Percentiles rank a stretch among this genome's conserved stretches.
Conservation (phyloP, 1,284 basidiomycete species). For the Tylopilus sp. region DNA sequence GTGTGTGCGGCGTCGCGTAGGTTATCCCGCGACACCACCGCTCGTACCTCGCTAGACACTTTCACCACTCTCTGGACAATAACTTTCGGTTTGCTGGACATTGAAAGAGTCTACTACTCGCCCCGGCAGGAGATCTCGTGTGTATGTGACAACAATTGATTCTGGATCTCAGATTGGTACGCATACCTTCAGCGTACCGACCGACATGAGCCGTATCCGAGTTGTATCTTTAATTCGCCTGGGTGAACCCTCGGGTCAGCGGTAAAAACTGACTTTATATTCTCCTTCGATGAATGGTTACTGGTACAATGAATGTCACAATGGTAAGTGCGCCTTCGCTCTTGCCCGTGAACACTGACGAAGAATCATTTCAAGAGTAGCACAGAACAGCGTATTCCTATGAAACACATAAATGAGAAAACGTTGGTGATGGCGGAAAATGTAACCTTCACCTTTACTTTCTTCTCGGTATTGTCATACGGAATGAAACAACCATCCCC, state of each 20-base stretch:
- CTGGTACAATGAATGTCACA: constrained; percentile 9
- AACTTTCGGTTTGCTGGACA: not conserved
- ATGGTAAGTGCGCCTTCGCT: not conserved
- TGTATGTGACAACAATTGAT: not conserved
- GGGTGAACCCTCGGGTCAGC: not conserved
- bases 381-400: constrained; percentile 46
- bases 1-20: constrained; percentile 12
- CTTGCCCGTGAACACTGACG: not conserved
- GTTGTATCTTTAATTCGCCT: too few relatives aligned
- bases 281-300: not conserved
- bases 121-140: too few relatives aligned
- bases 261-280: constrained; percentile 3
- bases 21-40: not conserved
- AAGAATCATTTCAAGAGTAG: constrained; percentile 25
- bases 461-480: constrained; percentile 31
- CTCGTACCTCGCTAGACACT: not conserved
- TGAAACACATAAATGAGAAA: constrained; percentile 8
- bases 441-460: constrained; percentile 28
- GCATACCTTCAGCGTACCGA: not conserved
- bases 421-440: not conserved
- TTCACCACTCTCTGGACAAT: not conserved
- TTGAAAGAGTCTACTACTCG: too few relatives aligned
- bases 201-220: too few relatives aligned
- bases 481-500: constrained; percentile 47
- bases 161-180: not conserved